Base-by-base conservation (phyloP, 768 basidiomycete species). In the Thelephora aurantiotincta region DNA sequence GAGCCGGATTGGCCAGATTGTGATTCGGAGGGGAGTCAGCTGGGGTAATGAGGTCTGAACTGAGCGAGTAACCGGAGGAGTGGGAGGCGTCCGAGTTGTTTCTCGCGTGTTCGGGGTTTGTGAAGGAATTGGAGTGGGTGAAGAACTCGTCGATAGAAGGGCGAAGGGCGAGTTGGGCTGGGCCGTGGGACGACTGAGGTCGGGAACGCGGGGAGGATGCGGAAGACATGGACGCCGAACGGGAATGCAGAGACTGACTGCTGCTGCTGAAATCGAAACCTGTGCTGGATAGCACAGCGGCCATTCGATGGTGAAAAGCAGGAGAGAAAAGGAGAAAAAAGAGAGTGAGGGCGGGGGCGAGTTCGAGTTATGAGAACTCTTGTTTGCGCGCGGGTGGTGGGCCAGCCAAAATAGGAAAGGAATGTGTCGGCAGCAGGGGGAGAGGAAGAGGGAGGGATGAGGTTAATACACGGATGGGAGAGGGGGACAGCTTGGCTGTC, bases 181-280 rank as follows among this genome's bases (percentile, higher is more conserved):
- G 57, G 54, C 82, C 80, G 61, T 83, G 82, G 54, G 84, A 80
- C 44, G 85, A 88, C 54, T 83, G 83, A 35, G 84, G 82, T 19
- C 85, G 76, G 43, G 84, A 83, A 56, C 71, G 72, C 54, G 80
- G 76, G 43, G 81, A 77, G 50, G 81, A 82, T 44, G 77, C 73
- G 35, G 85, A 86, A 37, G 82, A 82, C 61, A 85, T 73, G 16
- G 86, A 89, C 61, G 72, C 76, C 41, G 85, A 85, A 59, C 86
- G 75, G 26, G 85, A 86, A 60, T 84, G 86, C 52, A 70, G 71
- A 60, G 69, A 68, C 52, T 68, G 74, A 35, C 33, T 41, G 47
- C 69, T 62, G 43, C 80, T 77, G 46, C 81, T 66, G 63, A 82
- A 85, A 62, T 86, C 82, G 66, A 84, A 75, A 51, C 81, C 73